A percentile compares a stretch with the other conserved stretches of the same genome.
phyloP scores from a whole-genome alignment of 345 rosid species.

The Rhizophora mangle region DNA sequence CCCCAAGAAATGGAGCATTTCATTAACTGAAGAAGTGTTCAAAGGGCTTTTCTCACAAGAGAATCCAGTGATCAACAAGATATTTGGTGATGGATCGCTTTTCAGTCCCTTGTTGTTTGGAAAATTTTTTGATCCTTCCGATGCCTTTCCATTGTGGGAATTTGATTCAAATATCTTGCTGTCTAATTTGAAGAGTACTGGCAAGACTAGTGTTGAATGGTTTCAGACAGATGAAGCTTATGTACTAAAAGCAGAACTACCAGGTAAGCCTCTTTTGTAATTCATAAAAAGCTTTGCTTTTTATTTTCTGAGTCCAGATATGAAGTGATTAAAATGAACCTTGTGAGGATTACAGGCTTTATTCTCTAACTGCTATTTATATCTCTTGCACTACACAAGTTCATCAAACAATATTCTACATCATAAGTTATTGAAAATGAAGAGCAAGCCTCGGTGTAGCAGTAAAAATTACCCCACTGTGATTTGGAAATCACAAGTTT shows the following conservation, averaged over 20 bases:
- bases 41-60: constrained; percentile 43
- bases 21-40: constrained; percentile 57
- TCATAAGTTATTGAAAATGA: too few relatives aligned
- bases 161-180: constrained; percentile 61
- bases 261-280: constrained; percentile 41
- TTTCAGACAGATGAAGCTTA: constrained; percentile 67
- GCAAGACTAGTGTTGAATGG: constrained; percentile 72
- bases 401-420: neutral
- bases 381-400: neutral
- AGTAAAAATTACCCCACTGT: too few relatives aligned
- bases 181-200: constrained; percentile 48
- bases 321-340: neutral
- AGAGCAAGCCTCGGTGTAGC: too few relatives aligned
- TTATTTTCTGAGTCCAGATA: neutral
- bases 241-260: constrained; percentile 64
- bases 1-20: constrained; percentile 67
- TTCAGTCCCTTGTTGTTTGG: constrained; percentile 81
- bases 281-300: neutral
- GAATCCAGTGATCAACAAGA: constrained; percentile 43
- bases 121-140: constrained; percentile 85
- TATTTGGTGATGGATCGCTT: constrained; percentile 76
- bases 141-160: constrained; percentile 94
- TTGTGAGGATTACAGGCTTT: neutral
- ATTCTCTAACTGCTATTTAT: neutral
- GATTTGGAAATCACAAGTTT: too few relatives aligned